Base-by-base conservation (phyloP, 495 filamentous ascomycete species). In the Pyrenula aspistea region DNA sequence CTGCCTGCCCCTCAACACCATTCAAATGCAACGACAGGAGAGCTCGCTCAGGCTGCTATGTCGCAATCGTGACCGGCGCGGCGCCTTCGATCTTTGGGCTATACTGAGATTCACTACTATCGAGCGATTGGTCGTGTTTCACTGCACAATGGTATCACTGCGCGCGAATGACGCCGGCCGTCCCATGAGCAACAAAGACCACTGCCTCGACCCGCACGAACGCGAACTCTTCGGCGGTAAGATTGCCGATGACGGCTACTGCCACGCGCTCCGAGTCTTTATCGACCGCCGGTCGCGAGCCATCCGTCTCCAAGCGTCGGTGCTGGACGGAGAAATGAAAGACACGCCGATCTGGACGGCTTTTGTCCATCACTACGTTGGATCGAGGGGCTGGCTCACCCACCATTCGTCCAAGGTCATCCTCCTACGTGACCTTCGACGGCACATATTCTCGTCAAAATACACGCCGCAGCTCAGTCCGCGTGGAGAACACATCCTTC, bases 121-220 rank as follows among this genome's bases (percentile, higher is more conserved):
- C 54, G 83, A 85, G 65, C 67, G 83, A 57, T 82, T 95, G 82
- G 86, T 90, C 12, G 71, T 88, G 0, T 93, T 95, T 66, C 87
- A 86, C 66, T 85, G 80, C 67, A 81, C 84, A 0, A 87, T 92
- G 61, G 68, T 88, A 23, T 83, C 86, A 0, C 76, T 95, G 56
- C 89, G 89, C 63, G 77, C 81, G 12, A 81, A 88, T 53, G 88
- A 89, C 61, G 65, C 64, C 22, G 69, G 74, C 55, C 80, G 73
- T 1, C 71, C 76, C 1, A 73, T 77, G 22, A 59, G 75, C 22
- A 66, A 70, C 22, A 75, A 72, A 21, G 86, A 91, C 62, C 82
- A 79, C 62, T 75, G 77, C 54, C 67, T 89, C 2, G 70, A 72
- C 12, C n/a, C n/a, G n/a, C 73, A 78, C 15, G 89, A 93, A 66